These are phyloP conservation scores for Blumeriella jaapii DNA, from an alignment of 2,329 filamentous ascomycete species.

Conservation along the genomic window DNA sequence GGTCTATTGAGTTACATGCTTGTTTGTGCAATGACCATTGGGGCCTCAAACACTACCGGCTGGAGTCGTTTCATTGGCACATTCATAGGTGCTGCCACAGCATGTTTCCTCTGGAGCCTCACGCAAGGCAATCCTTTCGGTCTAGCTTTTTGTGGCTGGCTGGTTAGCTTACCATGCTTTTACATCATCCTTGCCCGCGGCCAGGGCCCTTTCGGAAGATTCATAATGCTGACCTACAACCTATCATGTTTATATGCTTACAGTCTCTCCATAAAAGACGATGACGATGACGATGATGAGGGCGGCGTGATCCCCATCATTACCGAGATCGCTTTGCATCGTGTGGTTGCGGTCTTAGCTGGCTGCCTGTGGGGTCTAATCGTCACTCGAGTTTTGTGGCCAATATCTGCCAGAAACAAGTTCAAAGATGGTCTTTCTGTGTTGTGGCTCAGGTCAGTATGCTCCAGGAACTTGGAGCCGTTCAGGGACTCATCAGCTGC, in stretches of 20 bases:
- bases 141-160: conserved; percentile 71
- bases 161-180: conserved; percentile 73
- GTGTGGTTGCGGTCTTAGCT: conserved; percentile 73
- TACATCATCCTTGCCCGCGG: conserved; percentile 78
- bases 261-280: conserved; percentile 68
- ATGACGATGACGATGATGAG: conserved; percentile 78
- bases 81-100: conserved; percentile 64
- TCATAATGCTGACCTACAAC: conserved; percentile 93
- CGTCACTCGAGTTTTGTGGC: conserved; percentile 83
- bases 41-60: conserved; percentile 88
- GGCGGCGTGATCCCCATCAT: conserved; percentile 77
- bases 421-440: conserved; percentile 81
- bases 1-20: conserved; percentile 95
- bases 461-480: too few species aligned
- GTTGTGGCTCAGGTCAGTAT: conserved; percentile 87
- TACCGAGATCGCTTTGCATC: conserved; percentile 75
- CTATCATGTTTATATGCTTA: conserved; percentile 91
- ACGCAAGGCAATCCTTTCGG: conserved; percentile 62
- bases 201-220: conserved; percentile 83
- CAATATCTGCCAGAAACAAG: conserved; percentile 78
- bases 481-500: neutral
- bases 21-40: conserved; percentile 95
- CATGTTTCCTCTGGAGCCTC: conserved; percentile 67
- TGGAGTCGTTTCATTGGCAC: conserved; percentile 80
- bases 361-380: conserved; percentile 90